Base-by-base conservation (phyloP, 1,284 basidiomycete genomes). In the Moniliella sp. region DNA sequence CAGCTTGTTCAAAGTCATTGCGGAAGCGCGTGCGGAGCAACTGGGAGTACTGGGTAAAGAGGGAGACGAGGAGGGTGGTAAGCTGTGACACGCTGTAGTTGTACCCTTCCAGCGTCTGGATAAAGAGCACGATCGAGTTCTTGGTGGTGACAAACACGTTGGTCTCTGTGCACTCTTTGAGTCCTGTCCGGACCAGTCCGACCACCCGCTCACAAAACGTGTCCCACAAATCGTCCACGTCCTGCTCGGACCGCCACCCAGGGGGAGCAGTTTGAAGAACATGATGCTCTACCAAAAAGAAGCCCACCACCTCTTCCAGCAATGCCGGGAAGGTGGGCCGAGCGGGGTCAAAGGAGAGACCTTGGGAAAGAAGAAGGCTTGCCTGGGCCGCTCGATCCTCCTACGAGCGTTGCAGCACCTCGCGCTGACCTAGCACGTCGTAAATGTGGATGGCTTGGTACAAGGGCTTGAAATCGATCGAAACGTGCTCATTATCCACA, bases 391-490 rank as follows among this genome's bases (percentile, higher is more conserved):
- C 25, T 14, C 15, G 18, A 15, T 1, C 15, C 3, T 13, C 2
- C 14, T 10, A 17, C 21, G 29, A n/a, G 37, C 45, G 36, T 12
- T 84, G 81, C 11, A 97, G 69, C 47, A 93, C 83, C 32, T 81
- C 75, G 13, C 86, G 69, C 10, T 76, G 74, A 53, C 88, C 81
- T 10, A 99, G 67, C 3, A 83, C 75, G 36, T 81, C 76, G 62
- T 97, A 86, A 42, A 94, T 97, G 52, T 93, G 88, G 30, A 99
- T 88, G 56, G 82, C 91, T 63, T 94, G 81, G 51, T 86, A 93
- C 10, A 99, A 62, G 4, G 91, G 86, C 46, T 76, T 77, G 65
- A 97, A 97, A 62, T 94, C 83, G 30, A 99, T 78, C 31, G 69
- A 66, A 21, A 91, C 69, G 35, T 75, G 70, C 31, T 88, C 80